Evolutionary conservation across 306 rosid genomes (phyloP), one percentile per base, ranked within the genome.

Genomic region (Fragaria iinumae): DNA sequence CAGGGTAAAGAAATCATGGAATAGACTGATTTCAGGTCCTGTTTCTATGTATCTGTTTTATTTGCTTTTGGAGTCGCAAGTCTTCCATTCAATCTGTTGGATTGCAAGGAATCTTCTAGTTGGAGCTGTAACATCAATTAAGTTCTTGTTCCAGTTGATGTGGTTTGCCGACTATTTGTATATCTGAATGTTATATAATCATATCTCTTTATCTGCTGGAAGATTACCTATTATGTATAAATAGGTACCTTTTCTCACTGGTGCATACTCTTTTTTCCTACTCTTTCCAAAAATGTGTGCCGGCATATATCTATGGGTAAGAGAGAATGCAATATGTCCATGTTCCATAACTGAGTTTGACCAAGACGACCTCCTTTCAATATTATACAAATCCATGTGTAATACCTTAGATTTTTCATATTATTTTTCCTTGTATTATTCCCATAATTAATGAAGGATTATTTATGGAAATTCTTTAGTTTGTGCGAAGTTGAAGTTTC

Each of bases 331-430:
- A 48, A 13, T 47, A 48, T 5, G 17, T 70, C 0, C 74, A 48
- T 29, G 74, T 59, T 70, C 36, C 75, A 71, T 49, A 10, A 17
- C 44, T 23, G 3, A 71, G 11, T 52, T 50, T 52, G 55, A 69
- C 73, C 36, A 44, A 44, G 36, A 48, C 3, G 44, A 1, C 32
- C 41, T 5, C 62, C 62, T 9, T 13, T 49, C 32, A 71, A 27
- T 29, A 29, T 10, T 20, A 16, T 21, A n/a, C 27, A 71, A 49
- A 32, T 29, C 44, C 17, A 48, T n/a, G n/a, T n/a, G n/a, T n/a
- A n/a, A n/a, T n/a, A n/a, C n/a, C n/a, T n/a, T n/a, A n/a, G n/a
- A n/a, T n/a, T n/a, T n/a, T n/a, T n/a, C n/a, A n/a, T n/a, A n/a
- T n/a, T n/a, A n/a, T n/a, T n/a, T n/a, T n/a, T n/a, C n/a, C n/a